These are phyloP conservation scores for Cryptosporidium felis DNA, from an alignment of 169 alveolate genomes.

Conservation along the genomic window DNA sequence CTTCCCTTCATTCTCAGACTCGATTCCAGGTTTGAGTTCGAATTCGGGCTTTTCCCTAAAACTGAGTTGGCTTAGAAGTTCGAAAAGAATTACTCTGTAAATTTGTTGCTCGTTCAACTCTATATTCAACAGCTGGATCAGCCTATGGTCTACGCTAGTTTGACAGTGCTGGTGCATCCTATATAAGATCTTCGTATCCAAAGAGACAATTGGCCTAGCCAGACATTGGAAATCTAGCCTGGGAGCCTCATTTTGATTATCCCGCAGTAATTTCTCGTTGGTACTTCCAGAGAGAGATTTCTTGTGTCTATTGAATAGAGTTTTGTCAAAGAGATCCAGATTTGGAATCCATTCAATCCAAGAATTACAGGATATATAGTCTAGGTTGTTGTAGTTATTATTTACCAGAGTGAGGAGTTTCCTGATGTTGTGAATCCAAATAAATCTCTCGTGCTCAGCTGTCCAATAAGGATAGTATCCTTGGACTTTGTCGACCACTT, in stretches of 20 bases:
- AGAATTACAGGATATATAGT: constrained; percentile 53
- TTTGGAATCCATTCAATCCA: constrained; percentile 70
- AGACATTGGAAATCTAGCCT: background rate
- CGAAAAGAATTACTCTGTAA: constrained; percentile 9
- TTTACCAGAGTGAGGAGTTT: constrained; percentile 37
- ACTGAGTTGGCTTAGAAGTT: constrained; percentile 10
- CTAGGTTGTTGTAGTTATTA: background rate
- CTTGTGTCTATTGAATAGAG: constrained; percentile 14
- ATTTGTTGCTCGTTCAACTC: constrained; percentile 21
- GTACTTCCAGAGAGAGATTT: background rate
- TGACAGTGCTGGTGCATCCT: constrained; percentile 58
- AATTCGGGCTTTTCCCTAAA: constrained; percentile 28
- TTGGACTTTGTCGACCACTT: constrained; percentile 2
- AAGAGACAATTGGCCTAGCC: constrained; percentile 34
- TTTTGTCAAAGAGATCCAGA: constrained; percentile 48
- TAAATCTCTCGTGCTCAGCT: constrained; percentile 40
- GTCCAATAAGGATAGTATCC: constrained; percentile 67
- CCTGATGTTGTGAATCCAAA: constrained; percentile 63
- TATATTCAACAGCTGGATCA: constrained; percentile 29
- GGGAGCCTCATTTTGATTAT: background rate
- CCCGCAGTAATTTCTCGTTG: background rate
- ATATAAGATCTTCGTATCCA: constrained; percentile 28
- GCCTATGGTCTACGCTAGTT: constrained; percentile 9
- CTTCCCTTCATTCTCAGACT: background rate
- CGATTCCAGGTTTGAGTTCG: background rate